Evolutionary conservation across 805 yeast species (phyloP).

Genomic region (Lipomyces kockii): DNA sequence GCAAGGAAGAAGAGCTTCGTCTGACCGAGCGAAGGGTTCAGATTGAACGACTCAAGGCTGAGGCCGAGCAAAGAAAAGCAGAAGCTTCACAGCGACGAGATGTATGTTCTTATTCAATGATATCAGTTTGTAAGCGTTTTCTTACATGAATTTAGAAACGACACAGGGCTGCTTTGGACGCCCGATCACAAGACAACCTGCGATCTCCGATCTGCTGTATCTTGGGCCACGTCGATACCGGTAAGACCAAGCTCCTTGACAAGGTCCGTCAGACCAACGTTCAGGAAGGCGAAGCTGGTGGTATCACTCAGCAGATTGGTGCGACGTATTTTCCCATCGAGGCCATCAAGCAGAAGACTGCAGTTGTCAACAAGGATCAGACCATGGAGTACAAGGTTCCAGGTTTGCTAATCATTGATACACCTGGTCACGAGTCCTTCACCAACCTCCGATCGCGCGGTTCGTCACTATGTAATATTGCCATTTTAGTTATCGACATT

Average conservation of each 20-base stretch:
- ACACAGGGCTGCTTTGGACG: constrained; percentile 46
- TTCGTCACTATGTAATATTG: constrained; percentile 98
- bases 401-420: constrained; percentile 93
- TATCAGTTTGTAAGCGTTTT: background rate
- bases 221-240: constrained; percentile 99
- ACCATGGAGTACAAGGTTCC: constrained; percentile 88
- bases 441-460: constrained; percentile 98
- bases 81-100: constrained; percentile 49
- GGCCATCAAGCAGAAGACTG: constrained; percentile 88
- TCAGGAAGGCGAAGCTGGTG: constrained; percentile 99
- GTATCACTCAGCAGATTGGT: constrained; percentile 99
- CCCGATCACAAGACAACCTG: constrained; percentile 57
- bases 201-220: constrained; percentile 99
- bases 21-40: constrained; percentile 25
- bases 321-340: constrained; percentile 99
- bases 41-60: constrained; percentile 34
- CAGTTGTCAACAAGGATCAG: constrained; percentile 85
- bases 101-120: background rate
- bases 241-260: constrained; percentile 96
- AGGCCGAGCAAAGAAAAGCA: constrained; percentile 45
- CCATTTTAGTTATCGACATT: constrained; percentile 95
- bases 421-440: constrained; percentile 99
- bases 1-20: constrained; percentile 39
- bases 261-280: constrained; percentile 98
- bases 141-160: constrained; percentile 38